phyloP scores from a whole-genome alignment of 768 basidiomycete genomes.

The Boletus vinaceobasis region DNA sequence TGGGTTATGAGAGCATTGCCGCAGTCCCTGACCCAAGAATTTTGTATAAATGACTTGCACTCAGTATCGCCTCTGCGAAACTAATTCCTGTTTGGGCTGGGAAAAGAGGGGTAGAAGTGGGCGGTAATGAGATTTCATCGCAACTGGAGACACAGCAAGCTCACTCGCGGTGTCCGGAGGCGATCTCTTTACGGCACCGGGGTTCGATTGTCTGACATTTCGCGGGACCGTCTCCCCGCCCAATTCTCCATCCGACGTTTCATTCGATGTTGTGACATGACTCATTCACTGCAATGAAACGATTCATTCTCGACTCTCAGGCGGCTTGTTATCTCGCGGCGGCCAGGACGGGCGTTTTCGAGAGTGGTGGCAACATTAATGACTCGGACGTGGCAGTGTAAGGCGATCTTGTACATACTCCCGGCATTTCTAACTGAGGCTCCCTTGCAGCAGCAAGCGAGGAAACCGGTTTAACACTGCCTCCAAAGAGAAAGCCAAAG shows the following conservation, averaged over 20 bases:
- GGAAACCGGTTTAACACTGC: constrained; percentile 4
- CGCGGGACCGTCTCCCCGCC: constrained; percentile 3
- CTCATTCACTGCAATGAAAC: neutral
- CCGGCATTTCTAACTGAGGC: too few relatives aligned
- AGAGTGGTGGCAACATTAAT: neutral
- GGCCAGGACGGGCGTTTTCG: too few relatives aligned
- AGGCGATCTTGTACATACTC: neutral
- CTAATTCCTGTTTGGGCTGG: constrained; percentile 12
- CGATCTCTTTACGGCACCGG: constrained; percentile 4
- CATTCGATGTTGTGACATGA: neutral
- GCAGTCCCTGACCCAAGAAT: constrained; percentile 11
- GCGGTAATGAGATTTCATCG: neutral
- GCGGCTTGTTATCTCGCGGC: neutral
- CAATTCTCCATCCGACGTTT: neutral
- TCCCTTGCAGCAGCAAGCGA: neutral
- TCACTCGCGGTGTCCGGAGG: constrained; percentile 18
- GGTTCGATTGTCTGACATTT: neutral
- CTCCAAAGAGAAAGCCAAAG: neutral
- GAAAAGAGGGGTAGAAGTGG: neutral
- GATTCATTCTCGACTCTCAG: neutral
- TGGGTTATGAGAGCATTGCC: constrained; percentile 25
- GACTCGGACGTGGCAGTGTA: constrained; percentile 1
- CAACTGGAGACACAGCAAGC: constrained; percentile 1
- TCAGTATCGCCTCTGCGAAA: constrained; percentile 20
- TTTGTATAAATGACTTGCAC: constrained; percentile 11